Conservation (phyloP, 2,329 filamentous ascomycete genomes). For the Myriangium duriaei region DNA sequence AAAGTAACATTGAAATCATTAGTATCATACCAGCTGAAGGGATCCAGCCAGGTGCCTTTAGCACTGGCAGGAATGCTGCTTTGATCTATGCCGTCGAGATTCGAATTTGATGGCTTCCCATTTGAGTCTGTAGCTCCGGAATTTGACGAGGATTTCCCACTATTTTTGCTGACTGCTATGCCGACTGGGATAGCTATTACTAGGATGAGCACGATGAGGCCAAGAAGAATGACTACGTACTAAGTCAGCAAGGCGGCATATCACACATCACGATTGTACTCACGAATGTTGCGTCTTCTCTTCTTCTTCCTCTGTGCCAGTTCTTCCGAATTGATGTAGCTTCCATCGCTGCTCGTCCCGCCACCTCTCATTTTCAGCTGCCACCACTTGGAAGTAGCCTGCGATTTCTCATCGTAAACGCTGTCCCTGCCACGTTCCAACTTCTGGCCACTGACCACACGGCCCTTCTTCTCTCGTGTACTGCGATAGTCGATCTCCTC, state of each 20-base stretch:
- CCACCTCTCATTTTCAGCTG: conserved; percentile 30
- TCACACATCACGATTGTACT: neutral
- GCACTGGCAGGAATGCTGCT: conserved; percentile 41
- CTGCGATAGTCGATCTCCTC: conserved; percentile 8
- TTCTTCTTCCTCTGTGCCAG: conserved; percentile 29
- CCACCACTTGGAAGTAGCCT: conserved; percentile 27
- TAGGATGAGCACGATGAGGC: conserved; percentile 31
- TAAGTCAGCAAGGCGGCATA: conserved; percentile 12
- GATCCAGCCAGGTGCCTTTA: conserved; percentile 69
- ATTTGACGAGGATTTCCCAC: conserved; percentile 16
- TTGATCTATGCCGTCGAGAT: conserved; percentile 32
- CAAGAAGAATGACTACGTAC: conserved; percentile 13
- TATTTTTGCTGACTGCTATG: conserved; percentile 34
- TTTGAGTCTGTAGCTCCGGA: conserved; percentile 14
- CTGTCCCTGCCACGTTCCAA: conserved; percentile 28
- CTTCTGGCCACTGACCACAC: conserved; percentile 35
- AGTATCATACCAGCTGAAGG: conserved; percentile 84
- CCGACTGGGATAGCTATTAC: conserved; percentile 36
- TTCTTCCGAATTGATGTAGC: conserved; percentile 24
- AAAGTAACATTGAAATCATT: conserved; percentile 89
- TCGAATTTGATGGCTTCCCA: conserved; percentile 29
- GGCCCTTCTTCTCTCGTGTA: conserved; percentile 20
- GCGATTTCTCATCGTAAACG: conserved; percentile 27
- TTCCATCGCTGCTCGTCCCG: conserved; percentile 24
- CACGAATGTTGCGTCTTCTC: conserved; percentile 45